These are phyloP conservation scores for Sclerotinia subarctica DNA, from an alignment of 2,329 filamentous ascomycete species.

Conservation along the genomic window DNA sequence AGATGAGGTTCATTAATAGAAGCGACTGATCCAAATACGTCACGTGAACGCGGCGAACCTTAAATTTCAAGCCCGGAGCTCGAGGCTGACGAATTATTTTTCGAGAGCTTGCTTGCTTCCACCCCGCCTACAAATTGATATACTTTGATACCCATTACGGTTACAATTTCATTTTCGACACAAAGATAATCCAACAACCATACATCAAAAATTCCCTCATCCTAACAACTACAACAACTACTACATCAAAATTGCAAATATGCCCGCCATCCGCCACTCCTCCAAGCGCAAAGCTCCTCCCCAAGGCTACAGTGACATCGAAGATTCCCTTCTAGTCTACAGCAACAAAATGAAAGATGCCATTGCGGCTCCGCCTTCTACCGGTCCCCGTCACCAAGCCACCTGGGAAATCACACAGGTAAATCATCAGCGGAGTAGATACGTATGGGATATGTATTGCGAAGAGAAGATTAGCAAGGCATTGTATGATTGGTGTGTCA, in stretches of 20 bases:
- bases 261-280: constrained; percentile 75
- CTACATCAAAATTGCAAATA: constrained; percentile 39
- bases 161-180: neutral
- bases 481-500: constrained; percentile 93
- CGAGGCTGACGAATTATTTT: constrained; percentile 23
- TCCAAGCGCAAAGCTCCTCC: constrained; percentile 79
- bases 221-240: neutral
- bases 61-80: constrained; percentile 4
- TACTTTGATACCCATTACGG: neutral
- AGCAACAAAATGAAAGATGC: constrained; percentile 92
- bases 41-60: constrained; percentile 16
- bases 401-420: constrained; percentile 99
- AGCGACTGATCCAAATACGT: constrained; percentile 8
- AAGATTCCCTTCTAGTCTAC: constrained; percentile 82
- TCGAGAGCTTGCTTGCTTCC: constrained; percentile 11
- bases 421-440: constrained; percentile 83
- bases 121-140: constrained; percentile 15
- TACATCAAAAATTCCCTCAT: neutral
- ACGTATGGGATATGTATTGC: constrained; percentile 98
- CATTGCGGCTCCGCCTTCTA: constrained; percentile 81
- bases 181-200: neutral
- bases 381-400: constrained; percentile 79
- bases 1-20: constrained; percentile 18
- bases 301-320: constrained; percentile 83
- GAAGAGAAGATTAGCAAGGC: constrained; percentile 89